Evolutionary conservation across 2,329 filamentous ascomycete genomes (phyloP).

Genomic region (Fusarium xyrophilum): DNA sequence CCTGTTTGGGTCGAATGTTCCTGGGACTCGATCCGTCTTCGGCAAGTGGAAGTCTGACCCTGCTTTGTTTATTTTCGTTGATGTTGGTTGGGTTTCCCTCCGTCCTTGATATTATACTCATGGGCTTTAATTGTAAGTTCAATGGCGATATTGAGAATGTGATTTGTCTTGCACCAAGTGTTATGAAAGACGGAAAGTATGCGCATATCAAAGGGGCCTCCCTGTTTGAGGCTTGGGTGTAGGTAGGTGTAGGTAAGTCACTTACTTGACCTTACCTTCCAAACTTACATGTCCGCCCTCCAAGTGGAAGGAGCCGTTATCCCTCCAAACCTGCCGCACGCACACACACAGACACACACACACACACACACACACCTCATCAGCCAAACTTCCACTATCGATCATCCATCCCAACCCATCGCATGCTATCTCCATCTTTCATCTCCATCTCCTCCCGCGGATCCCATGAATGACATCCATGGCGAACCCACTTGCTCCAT

Average conservation of each 20-base stretch:
- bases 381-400: conserved; percentile 11
- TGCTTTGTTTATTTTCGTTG: conserved; percentile 21
- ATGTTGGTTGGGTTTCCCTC: conserved; percentile 1
- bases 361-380: not conserved
- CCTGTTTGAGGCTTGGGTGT: not conserved
- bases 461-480: conserved; percentile 30
- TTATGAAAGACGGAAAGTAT: not conserved
- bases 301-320: conserved; percentile 7
- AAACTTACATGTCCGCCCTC: not conserved
- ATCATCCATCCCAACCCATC: conserved; percentile 4
- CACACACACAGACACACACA: not conserved
- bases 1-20: conserved; percentile 33
- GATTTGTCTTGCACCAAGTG: not conserved
- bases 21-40: conserved; percentile 30
- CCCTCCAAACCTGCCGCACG: not conserved
- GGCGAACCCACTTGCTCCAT: conserved; percentile 17
- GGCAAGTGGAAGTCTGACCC: conserved; percentile 23
- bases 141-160: not conserved
- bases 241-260: not conserved
- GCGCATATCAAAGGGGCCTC: not conserved
- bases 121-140: not conserved
- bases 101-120: not conserved
- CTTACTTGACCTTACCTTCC: not conserved
- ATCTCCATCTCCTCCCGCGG: conserved; percentile 23
- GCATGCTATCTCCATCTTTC: conserved; percentile 18